phyloP scores from a whole-genome alignment of 495 filamentous ascomycete genomes.

The Ramalina peruviana region DNA sequence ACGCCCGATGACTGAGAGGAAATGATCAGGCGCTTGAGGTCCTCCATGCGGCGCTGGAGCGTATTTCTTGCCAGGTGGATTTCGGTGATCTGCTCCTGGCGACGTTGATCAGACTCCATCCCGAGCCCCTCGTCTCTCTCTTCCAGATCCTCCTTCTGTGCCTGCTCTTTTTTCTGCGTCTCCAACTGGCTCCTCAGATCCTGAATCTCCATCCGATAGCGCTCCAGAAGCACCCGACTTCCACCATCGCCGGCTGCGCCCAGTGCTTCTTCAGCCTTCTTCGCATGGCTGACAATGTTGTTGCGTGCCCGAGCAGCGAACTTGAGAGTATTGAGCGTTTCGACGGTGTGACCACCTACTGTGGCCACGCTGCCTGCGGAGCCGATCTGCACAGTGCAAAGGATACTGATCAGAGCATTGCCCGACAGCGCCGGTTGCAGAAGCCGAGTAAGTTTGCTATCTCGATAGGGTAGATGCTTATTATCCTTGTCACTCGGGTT shows the following conservation, averaged over 20 bases:
- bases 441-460: slow-evolving; percentile 90
- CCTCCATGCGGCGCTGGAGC: slow-evolving; percentile 92
- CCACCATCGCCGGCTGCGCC: slow-evolving; percentile 43
- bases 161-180: slow-evolving; percentile 52
- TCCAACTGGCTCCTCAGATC: slow-evolving; percentile 75
- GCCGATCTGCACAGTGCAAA: slow-evolving; percentile 84
- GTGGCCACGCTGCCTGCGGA: slow-evolving; percentile 47
- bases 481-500: slow-evolving; percentile 63
- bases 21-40: slow-evolving; percentile 88
- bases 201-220: slow-evolving; percentile 87
- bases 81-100: slow-evolving; percentile 94
- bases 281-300: slow-evolving; percentile 93
- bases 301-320: slow-evolving; percentile 96
- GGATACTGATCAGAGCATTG: slow-evolving; percentile 87
- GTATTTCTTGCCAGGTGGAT: slow-evolving; percentile 95
- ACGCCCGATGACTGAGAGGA: slow-evolving; percentile 92
- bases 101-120: slow-evolving; percentile 67
- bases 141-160: slow-evolving; percentile 48
- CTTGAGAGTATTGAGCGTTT: slow-evolving; percentile 92
- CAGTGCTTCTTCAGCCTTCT: slow-evolving; percentile 82
- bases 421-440: slow-evolving; percentile 88
- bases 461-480: slow-evolving; percentile 88
- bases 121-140: slow-evolving; percentile 60
- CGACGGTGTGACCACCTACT: slow-evolving; percentile 54
- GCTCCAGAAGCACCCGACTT: slow-evolving; percentile 75